Base-by-base conservation (phyloP, 306 rosid species). In the Argentina anserina region DNA sequence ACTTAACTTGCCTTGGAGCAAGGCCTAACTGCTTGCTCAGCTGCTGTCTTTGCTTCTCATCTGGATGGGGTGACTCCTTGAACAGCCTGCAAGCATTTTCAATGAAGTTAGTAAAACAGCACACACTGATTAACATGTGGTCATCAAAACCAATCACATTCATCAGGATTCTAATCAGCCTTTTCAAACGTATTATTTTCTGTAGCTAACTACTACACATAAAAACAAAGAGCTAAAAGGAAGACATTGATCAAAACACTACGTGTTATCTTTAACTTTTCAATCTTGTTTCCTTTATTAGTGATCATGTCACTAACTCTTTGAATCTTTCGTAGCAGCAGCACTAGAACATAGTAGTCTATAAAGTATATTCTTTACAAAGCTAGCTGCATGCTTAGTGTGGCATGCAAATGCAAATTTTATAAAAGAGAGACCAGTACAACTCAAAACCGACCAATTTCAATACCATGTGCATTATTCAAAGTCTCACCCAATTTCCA, bases 21-120 rank as follows among this genome's bases (percentile, higher is more conserved):
- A 95, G 96, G 66, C 99, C 99, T 77, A 95, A 49, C 78, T 86
- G 89, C 83, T 92, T 95, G 88, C 97, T 92, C 1, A 95, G 89
- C 39, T 91, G 97, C 67, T 92, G 99, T 73, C 99, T 91, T 72
- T 95, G 99, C 78, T 91, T 95, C 87, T 95, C 97, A 84, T 95
- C 97, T 58, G 97, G 97, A 78, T 95, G 97, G 12, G 99, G 97
- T 59, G 99, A 95, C 45, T 95, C 99, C 76, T 91, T 95, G 81
- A 95, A 95, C 56, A 91, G 86, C 84, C 99, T 95, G 81, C 46
- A 84, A 55, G 26, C 64, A 37, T 79, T 37, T 71, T 9, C 36
- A 76, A 60, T n/a, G 21, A 64, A 20, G 9, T 53, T 37, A 53
- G 8, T 15, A 21, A 36, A 59, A 69, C 40, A 52, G 7, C 33